phyloP scores from a whole-genome alignment of 2,329 filamentous ascomycete species.

The Ceratocystis huliohia region DNA sequence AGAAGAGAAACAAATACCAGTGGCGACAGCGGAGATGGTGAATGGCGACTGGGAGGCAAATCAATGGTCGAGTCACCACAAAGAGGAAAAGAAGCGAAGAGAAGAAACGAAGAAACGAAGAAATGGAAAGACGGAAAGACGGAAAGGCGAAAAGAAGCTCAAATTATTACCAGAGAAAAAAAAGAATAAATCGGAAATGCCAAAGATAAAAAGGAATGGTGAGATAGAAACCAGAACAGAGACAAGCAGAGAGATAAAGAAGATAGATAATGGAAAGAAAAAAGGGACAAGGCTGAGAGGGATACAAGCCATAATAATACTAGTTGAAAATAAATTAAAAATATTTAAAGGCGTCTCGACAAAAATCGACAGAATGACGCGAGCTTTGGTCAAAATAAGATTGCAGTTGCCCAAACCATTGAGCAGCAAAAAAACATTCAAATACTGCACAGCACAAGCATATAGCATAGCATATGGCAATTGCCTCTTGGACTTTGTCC shows the following conservation, averaged over 20 bases:
- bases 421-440: neutral
- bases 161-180: neutral
- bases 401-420: constrained; percentile 1
- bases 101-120: neutral
- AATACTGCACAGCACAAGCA: neutral
- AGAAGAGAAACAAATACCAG: neutral
- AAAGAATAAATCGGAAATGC: neutral
- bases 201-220: neutral
- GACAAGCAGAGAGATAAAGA: neutral
- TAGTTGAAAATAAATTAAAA: neutral
- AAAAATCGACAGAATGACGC: neutral
- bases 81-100: neutral
- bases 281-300: too few relatives aligned
- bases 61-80: neutral
- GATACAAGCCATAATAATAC: neutral
- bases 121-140: neutral
- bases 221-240: neutral
- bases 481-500: neutral
- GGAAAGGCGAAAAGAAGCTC: neutral
- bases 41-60: neutral
- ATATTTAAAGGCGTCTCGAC: neutral
- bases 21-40: neutral
- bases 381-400: constrained; percentile 9
- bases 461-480: neutral
- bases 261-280: neutral